Conservation (phyloP, 139 green algal genomes). For the Auxenochlorella pyrenoidosa region DNA sequence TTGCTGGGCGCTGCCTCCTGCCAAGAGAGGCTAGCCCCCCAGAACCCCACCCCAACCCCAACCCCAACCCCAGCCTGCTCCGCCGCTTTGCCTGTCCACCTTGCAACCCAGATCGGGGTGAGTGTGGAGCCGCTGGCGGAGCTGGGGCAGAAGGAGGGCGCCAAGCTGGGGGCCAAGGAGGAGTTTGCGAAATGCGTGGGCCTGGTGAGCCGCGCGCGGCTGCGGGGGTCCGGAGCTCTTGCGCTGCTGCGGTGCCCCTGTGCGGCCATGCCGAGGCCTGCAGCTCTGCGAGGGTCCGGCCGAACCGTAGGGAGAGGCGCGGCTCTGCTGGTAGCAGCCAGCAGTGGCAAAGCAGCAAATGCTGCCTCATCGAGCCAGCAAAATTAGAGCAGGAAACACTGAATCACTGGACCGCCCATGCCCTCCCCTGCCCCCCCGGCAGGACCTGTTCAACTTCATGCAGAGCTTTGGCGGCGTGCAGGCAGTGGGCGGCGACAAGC, state of each 20-base stretch:
- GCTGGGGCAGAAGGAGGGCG: constrained; percentile 34
- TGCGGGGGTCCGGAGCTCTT: too few relatives aligned
- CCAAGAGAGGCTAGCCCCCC: too few relatives aligned
- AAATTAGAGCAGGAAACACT: background rate
- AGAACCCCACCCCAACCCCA: too few relatives aligned
- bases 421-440: background rate
- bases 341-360: background rate
- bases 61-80: background rate
- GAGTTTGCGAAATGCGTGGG: constrained; percentile 41
- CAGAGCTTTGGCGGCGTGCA: constrained; percentile 45
- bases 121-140: constrained; percentile 30
- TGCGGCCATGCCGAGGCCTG: too few relatives aligned
- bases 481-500: constrained; percentile 45
- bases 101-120: constrained; percentile 4
- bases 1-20: too few relatives aligned
- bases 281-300: too few relatives aligned
- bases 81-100: background rate
- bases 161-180: constrained; percentile 34
- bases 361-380: background rate
- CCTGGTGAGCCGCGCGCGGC: background rate
- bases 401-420: background rate
- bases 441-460: constrained; percentile 48
- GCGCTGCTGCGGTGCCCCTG: too few relatives aligned
- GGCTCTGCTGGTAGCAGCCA: background rate
- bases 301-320: too few relatives aligned